These are phyloP conservation scores for Microbotryum saponariae DNA, from an alignment of 1,284 basidiomycete genomes.

Conservation along the genomic window DNA sequence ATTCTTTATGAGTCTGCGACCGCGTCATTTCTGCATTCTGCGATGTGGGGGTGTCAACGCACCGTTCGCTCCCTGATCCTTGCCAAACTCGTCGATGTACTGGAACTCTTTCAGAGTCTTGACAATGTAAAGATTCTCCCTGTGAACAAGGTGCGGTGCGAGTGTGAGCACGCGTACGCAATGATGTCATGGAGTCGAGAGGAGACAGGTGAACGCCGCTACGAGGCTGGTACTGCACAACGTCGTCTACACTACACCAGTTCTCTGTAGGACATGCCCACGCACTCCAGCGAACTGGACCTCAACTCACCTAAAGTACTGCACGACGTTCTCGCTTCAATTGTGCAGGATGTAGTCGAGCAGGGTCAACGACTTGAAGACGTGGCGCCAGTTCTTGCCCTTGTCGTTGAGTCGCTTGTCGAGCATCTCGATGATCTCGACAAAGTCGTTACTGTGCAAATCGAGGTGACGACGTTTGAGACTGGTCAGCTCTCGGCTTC, in stretches of 20 bases:
- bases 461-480: background rate
- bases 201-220: background rate
- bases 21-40: background rate
- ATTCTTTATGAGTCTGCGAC: too few relatives aligned
- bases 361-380: slow-evolving; percentile 96
- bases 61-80: slow-evolving; percentile 94
- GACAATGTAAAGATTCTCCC: slow-evolving; percentile 93
- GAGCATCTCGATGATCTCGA: slow-evolving; percentile 99
- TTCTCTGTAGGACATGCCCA: background rate
- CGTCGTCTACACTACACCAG: too few relatives aligned
- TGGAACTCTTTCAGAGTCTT: slow-evolving; percentile 99
- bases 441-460: slow-evolving; percentile 74
- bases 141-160: slow-evolving; percentile 1
- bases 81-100: slow-evolving; percentile 87
- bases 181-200: too few relatives aligned
- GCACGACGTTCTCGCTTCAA: slow-evolving; percentile 95
- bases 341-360: slow-evolving; percentile 95
- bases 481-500: too few relatives aligned
- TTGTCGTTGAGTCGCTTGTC: slow-evolving; percentile 99
- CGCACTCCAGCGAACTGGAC: background rate
- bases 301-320: slow-evolving; percentile 67
- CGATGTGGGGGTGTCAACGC: slow-evolving; percentile 8
- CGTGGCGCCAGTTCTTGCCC: slow-evolving; percentile 99
- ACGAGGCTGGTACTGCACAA: too few relatives aligned
- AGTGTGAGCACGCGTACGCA: too few relatives aligned